Evolutionary conservation across 2,329 filamentous ascomycete genomes (phyloP).

Genomic region (Didymella pinodella): DNA sequence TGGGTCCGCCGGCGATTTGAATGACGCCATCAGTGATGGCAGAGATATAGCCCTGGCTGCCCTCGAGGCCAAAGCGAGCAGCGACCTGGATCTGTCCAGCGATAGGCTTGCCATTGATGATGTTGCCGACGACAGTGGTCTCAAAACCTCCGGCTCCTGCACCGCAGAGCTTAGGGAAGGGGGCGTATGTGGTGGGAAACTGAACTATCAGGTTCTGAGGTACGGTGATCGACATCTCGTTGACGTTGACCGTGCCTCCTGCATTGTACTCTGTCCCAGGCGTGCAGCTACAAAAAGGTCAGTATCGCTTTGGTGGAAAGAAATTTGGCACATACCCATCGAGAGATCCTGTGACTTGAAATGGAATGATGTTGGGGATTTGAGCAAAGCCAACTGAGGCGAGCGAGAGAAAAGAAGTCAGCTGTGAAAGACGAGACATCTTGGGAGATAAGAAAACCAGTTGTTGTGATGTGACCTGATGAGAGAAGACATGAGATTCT

Average conservation of each 20-base stretch:
- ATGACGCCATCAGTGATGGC: slow-evolving; percentile 49
- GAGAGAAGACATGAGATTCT: slow-evolving; percentile 15
- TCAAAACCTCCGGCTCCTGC: slow-evolving; percentile 35
- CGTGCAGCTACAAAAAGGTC: slow-evolving; percentile 27
- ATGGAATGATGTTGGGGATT: slow-evolving; percentile 35
- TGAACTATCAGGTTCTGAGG: slow-evolving; percentile 61
- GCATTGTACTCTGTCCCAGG: slow-evolving; percentile 51
- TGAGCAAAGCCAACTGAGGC: slow-evolving; percentile 32
- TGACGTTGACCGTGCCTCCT: slow-evolving; percentile 57
- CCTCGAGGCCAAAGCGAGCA: slow-evolving; percentile 49
- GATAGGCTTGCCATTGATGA: slow-evolving; percentile 48
- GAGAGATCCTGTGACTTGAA: slow-evolving; percentile 40
- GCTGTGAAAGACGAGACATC: slow-evolving; percentile 30
- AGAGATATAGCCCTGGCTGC: slow-evolving; percentile 49
- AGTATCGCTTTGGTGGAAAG: neutral
- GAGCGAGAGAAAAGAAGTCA: slow-evolving; percentile 30
- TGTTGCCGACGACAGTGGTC: slow-evolving; percentile 51
- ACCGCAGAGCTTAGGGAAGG: slow-evolving; percentile 47
- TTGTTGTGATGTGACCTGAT: slow-evolving; percentile 3
- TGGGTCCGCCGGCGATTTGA: slow-evolving; percentile 50
- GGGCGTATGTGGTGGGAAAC: slow-evolving; percentile 58
- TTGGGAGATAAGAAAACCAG: slow-evolving; percentile 4
- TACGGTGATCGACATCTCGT: slow-evolving; percentile 56
- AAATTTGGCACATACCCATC: slow-evolving; percentile 30
- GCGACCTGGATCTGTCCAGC: slow-evolving; percentile 51